A percentile compares a stretch with the other conserved stretches of the same genome.
phyloP scores from a whole-genome alignment of 129 eudicot species.

The Glebionis coronaria region DNA sequence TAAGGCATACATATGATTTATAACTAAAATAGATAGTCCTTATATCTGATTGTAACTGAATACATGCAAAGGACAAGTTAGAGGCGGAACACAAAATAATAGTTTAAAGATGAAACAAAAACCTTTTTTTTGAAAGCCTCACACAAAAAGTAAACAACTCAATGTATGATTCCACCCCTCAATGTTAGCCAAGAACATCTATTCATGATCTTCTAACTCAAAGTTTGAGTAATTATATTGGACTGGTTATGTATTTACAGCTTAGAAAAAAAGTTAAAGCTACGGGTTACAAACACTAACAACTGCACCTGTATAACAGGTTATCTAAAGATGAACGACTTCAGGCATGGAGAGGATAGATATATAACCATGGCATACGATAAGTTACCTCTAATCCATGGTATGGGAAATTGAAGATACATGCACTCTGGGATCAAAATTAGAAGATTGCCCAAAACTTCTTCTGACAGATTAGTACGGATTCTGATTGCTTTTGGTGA shows the following conservation, averaged over 20 bases:
- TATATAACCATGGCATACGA: no score
- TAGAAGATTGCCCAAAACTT: conserved; percentile 63
- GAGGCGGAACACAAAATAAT: no score
- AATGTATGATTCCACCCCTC: no score
- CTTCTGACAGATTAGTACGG: conserved; percentile 70
- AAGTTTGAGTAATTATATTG: neutral
- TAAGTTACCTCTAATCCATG: no score
- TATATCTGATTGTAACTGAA: no score
- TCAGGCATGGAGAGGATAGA: no score
- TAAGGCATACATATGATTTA: no score
- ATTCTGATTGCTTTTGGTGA: conserved; percentile 53
- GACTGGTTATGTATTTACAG: neutral
- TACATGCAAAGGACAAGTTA: no score
- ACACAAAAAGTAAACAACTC: no score
- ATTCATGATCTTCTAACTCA: neutral
- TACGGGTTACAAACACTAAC: neutral
- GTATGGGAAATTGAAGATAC: neutral
- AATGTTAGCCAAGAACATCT: neutral
- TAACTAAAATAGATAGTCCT: no score
- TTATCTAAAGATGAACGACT: neutral
- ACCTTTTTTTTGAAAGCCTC: no score
- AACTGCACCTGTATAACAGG: neutral
- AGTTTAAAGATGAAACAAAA: no score
- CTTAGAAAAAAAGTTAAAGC: neutral
- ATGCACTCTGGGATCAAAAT: neutral